phyloP scores from a whole-genome alignment of 2,329 filamentous ascomycete species.

The Cladosporium sphaerospermum region DNA sequence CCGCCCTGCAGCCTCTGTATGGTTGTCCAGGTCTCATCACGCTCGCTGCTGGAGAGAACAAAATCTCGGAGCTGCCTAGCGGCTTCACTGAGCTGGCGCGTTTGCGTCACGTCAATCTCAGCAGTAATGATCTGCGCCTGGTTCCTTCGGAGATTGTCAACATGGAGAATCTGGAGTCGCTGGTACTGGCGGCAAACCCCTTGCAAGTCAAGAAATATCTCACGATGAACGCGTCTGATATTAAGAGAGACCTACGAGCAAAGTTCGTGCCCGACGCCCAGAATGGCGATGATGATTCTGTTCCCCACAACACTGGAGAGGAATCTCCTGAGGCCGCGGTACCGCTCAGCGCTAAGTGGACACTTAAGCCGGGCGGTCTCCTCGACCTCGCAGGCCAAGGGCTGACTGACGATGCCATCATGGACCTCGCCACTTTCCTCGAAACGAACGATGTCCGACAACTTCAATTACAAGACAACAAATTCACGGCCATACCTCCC shows the following conservation, averaged over 20 bases:
- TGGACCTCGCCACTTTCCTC: slow-evolving; percentile 38
- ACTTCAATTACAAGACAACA: slow-evolving; percentile 71
- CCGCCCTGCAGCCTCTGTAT: slow-evolving; percentile 64
- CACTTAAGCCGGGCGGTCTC: slow-evolving; percentile 28
- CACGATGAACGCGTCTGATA: slow-evolving; percentile 69
- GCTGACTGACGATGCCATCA: slow-evolving; percentile 34
- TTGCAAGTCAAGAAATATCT: slow-evolving; percentile 74
- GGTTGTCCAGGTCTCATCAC: slow-evolving; percentile 68
- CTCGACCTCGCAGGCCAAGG: slow-evolving; percentile 37
- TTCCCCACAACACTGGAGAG: not conserved
- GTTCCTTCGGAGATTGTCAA: slow-evolving; percentile 64
- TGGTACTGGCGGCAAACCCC: slow-evolving; percentile 83
- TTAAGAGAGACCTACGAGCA: slow-evolving; percentile 66
- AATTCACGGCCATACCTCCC: slow-evolving; percentile 61
- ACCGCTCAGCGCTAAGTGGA: slow-evolving; percentile 25
- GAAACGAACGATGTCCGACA: slow-evolving; percentile 45
- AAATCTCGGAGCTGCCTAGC: slow-evolving; percentile 65
- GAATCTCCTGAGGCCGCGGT: slow-evolving; percentile 17
- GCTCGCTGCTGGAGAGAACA: slow-evolving; percentile 75
- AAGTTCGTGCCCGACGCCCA: slow-evolving; percentile 55
- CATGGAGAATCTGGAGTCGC: slow-evolving; percentile 70
- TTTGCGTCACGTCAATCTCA: slow-evolving; percentile 73
- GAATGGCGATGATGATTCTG: slow-evolving; percentile 31
- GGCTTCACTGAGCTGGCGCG: slow-evolving; percentile 64
- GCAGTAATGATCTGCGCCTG: slow-evolving; percentile 72